phyloP scores from a whole-genome alignment of 495 filamentous ascomycete genomes.

The Penicillium silybi region DNA sequence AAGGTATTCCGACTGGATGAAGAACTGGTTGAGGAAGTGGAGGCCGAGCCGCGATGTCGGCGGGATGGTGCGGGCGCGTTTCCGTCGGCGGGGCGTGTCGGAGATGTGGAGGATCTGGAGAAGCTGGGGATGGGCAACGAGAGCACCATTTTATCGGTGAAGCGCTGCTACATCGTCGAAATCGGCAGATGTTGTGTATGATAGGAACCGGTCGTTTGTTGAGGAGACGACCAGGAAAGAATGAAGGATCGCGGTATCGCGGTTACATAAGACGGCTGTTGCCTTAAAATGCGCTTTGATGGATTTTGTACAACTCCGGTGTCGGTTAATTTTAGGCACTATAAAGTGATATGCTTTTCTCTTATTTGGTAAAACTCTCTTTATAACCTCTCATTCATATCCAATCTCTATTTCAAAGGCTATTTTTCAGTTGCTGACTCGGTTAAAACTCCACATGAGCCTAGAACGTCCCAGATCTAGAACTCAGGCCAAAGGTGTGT shows the following conservation, averaged over 20 bases:
- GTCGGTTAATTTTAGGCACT: background rate
- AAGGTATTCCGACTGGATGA: slow-evolving; percentile 16
- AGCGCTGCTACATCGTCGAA: slow-evolving; percentile 33
- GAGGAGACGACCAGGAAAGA: slow-evolving; percentile 1
- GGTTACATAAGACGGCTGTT: slow-evolving; percentile 15
- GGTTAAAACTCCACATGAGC: background rate
- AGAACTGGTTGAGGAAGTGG: slow-evolving; percentile 17
- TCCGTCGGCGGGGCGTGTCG: slow-evolving; percentile 27
- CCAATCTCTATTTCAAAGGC: too few species aligned
- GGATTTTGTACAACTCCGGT: background rate
- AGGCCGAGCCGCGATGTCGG: slow-evolving; percentile 14
- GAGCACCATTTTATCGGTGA: slow-evolving; percentile 36
- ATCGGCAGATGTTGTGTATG: background rate
- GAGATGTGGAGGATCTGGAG: slow-evolving; percentile 31
- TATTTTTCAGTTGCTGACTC: too few species aligned
- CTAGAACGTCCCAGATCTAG: background rate
- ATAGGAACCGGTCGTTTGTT: background rate
- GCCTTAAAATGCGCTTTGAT: background rate
- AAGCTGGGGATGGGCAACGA: slow-evolving; percentile 41
- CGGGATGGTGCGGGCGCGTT: slow-evolving; percentile 15
- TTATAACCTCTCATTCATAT: too few species aligned
- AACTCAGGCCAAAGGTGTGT: background rate
- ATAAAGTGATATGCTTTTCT: background rate
- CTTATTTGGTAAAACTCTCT: background rate
- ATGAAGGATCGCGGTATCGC: slow-evolving; percentile 3